These are phyloP conservation scores for Isatis tinctoria DNA, from an alignment of 345 rosid species.

Conservation along the genomic window DNA sequence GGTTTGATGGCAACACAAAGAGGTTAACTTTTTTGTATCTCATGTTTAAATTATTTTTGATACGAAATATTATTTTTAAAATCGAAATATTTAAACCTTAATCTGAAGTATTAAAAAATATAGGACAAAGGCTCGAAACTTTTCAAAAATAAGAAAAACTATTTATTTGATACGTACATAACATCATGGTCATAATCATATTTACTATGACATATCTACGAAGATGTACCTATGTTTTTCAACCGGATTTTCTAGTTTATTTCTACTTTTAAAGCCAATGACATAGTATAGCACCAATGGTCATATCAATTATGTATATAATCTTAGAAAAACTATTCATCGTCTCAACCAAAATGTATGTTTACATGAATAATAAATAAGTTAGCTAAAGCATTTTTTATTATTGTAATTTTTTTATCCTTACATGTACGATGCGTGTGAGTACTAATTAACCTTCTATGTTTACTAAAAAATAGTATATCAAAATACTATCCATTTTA, in stretches of 20 bases:
- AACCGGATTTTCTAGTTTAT: not conserved
- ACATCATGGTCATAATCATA: not conserved
- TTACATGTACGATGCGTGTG: not conserved
- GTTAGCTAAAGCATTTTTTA: not conserved
- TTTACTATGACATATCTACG: not conserved
- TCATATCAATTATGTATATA: not conserved
- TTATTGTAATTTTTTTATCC: not conserved
- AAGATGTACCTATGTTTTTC: not conserved
- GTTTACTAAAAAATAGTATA: not conserved
- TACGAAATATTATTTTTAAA: too few species aligned
- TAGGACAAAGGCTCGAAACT: too few species aligned
- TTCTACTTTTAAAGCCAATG: not conserved
- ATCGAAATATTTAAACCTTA: too few species aligned
- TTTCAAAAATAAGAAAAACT: too few species aligned
- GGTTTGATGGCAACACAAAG: too few species aligned
- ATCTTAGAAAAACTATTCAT: not conserved
- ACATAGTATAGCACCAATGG: not conserved
- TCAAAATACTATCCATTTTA: not conserved
- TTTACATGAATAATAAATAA: not conserved
- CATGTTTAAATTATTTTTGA: too few species aligned
- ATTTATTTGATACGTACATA: not conserved
- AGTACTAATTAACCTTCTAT: not conserved
- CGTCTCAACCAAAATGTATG: not conserved
- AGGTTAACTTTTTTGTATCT: too few species aligned
- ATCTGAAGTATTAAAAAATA: too few species aligned